These are phyloP conservation scores for Phoma sp. DNA, from an alignment of 2,329 filamentous ascomycete genomes.

Conservation along the genomic window DNA sequence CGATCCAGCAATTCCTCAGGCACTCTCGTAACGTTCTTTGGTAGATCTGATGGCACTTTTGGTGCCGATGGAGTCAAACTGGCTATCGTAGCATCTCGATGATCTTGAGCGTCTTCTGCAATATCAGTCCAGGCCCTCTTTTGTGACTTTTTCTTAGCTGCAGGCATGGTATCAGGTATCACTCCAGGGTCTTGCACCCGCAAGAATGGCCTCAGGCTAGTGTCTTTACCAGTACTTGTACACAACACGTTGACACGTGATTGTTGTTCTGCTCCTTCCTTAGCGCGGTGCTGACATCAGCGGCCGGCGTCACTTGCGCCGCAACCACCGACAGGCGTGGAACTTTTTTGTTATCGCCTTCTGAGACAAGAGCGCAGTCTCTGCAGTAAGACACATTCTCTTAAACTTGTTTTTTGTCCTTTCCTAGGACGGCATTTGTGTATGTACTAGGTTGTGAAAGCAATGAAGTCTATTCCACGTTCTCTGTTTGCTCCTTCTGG, in stretches of 20 bases:
- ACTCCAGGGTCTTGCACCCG: too few relatives aligned
- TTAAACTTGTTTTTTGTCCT: conserved; percentile 15
- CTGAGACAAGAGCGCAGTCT: conserved; percentile 8
- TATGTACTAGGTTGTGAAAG: conserved; percentile 33
- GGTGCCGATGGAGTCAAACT: conserved; percentile 26
- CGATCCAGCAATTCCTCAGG: conserved; percentile 27
- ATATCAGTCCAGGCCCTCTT: conserved; percentile 34
- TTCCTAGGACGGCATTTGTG: conserved; percentile 15
- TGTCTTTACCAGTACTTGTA: too few relatives aligned
- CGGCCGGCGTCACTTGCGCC: conserved; percentile 4
- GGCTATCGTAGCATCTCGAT: conserved; percentile 36
- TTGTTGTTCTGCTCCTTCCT: not conserved
- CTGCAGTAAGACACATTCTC: conserved; percentile 13
- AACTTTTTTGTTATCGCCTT: conserved; percentile 16
- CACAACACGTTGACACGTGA: too few relatives aligned
- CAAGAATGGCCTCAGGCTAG: too few relatives aligned
- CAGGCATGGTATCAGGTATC: not conserved
- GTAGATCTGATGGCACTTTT: conserved; percentile 27
- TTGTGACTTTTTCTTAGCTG: conserved; percentile 4
- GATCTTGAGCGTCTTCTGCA: conserved; percentile 34
- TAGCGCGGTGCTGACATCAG: conserved; percentile 3
- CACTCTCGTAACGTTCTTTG: conserved; percentile 28
- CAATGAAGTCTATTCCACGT: conserved; percentile 35
- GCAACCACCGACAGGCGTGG: conserved; percentile 5
- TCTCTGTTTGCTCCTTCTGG: conserved; percentile 32